phyloP scores from a whole-genome alignment of 495 filamentous ascomycete genomes.

The Penicillium silybi region DNA sequence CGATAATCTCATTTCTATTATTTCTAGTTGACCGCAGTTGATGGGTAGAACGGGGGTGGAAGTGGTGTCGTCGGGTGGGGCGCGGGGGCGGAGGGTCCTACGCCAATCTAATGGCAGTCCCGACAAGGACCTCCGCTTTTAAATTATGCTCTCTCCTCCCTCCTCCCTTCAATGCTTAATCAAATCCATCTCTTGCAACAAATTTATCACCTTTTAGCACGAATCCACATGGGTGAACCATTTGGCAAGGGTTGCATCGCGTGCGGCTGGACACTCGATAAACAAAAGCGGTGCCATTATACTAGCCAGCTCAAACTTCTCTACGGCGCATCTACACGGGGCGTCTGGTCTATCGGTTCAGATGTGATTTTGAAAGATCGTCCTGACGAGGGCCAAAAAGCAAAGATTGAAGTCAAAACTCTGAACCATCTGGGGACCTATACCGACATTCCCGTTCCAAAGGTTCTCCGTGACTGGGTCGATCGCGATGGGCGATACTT shows the following conservation, averaged over 20 bases:
- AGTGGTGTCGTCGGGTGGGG: too few relatives aligned
- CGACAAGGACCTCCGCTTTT: too few relatives aligned
- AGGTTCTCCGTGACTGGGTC: constrained; percentile 29
- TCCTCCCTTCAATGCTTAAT: too few relatives aligned
- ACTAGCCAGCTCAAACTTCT: constrained; percentile 24
- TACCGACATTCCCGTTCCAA: constrained; percentile 26
- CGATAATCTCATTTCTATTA: too few relatives aligned
- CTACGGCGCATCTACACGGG: constrained; percentile 19
- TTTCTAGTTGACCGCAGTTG: too few relatives aligned
- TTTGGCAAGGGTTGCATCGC: constrained; percentile 4
- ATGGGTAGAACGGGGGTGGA: too few relatives aligned
- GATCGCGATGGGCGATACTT: constrained; percentile 30
- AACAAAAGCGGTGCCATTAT: constrained; percentile 9
- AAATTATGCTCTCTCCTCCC: too few relatives aligned
- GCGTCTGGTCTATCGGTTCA: constrained; percentile 29
- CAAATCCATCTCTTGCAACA: too few relatives aligned
- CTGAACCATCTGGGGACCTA: constrained; percentile 16
- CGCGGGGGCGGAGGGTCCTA: too few relatives aligned
- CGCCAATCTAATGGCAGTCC: too few relatives aligned
- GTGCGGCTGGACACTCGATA: constrained; percentile 10
- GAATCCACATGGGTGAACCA: constrained; percentile 1
- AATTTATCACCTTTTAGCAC: too few relatives aligned
- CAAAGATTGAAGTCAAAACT: constrained; percentile 24
- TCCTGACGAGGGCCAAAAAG: constrained; percentile 22
- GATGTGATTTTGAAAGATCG: constrained; percentile 34